Base-by-base conservation (phyloP, 2,329 filamentous ascomycete species). In the Eutypa lata region DNA sequence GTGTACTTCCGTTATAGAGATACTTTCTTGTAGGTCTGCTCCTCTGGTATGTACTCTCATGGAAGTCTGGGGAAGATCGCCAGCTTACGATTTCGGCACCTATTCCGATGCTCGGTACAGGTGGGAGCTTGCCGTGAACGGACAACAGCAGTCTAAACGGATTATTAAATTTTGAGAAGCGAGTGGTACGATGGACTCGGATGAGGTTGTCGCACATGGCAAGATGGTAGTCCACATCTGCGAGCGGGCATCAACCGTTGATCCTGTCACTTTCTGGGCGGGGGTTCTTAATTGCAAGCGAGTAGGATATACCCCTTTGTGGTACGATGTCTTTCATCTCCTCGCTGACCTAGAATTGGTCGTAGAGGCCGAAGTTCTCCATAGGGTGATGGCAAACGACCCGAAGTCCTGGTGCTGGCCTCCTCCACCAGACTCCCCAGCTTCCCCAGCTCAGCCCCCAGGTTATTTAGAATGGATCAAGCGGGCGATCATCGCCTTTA, bases 81-180 rank as follows among this genome's bases (percentile, higher is more conserved):
- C 53, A 24, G 57, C 58, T 13, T 61, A 61, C 33, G 55, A 53
- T 13, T 55, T 59, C 18, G 11, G 3, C 2, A 47, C 45, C 5
- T 55, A 57, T 24, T 8, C 16, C 16, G 1, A n/a, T 3, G 2
- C 2, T 2, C 2, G 28, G 26, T 45, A 52, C 21, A 28, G 46
- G 16, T 18, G 8, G 4, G 3, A 28, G 8, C 13, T 13, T 10
- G 16, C 28, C 19, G 2, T 1, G 19, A 33, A 13, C 1, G 7
- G 2, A 14, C 11, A n/a, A n/a, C n/a, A 7, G 3, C 55, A 55
- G 21, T 7, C 31, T 2, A 61, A 59, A 40, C 54, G 62, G 0
- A 65, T 62, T 0, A 42, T 65, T 16, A 62, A 65, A 50, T 64
- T 64, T 18, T 54, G 63, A 5, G 62, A 65, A 21, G 33, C 56